Evolutionary conservation across 345 rosid genomes (phyloP).

Genomic region (Citrus mangshanensis): DNA sequence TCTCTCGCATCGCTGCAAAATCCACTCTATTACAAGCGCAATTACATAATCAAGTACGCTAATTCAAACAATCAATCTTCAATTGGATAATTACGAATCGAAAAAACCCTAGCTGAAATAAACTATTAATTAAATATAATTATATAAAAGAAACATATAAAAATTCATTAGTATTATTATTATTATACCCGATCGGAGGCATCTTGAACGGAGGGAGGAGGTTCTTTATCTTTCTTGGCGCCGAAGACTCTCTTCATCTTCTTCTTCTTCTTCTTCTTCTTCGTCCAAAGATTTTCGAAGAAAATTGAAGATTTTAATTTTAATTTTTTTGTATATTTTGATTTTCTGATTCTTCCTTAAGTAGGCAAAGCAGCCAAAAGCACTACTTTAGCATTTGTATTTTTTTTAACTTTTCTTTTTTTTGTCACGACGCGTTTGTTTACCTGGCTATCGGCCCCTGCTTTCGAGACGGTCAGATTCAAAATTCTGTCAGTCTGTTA

Average conservation of each 20-base stretch:
- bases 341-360: neutral
- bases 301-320: neutral
- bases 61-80: neutral
- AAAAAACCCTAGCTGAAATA: neutral
- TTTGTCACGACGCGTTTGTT: neutral
- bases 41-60: neutral
- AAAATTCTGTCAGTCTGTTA: too few relatives aligned
- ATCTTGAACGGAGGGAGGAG: conserved; percentile 81
- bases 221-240: conserved; percentile 84
- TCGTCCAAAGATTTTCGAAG: neutral
- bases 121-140: neutral
- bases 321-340: neutral
- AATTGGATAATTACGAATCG: neutral
- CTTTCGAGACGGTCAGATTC: neutral
- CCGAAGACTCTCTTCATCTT: conserved; percentile 92
- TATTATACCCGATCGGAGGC: conserved; percentile 74
- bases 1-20: neutral
- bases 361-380: neutral
- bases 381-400: neutral
- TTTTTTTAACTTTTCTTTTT: too few relatives aligned
- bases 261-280: neutral
- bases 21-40: neutral
- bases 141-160: neutral
- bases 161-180: too few relatives aligned
- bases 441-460: neutral